Evolutionary conservation across 768 basidiomycete species (phyloP), one percentile per base, ranked within the genome.

Genomic region (Hypholoma sublateritium): DNA sequence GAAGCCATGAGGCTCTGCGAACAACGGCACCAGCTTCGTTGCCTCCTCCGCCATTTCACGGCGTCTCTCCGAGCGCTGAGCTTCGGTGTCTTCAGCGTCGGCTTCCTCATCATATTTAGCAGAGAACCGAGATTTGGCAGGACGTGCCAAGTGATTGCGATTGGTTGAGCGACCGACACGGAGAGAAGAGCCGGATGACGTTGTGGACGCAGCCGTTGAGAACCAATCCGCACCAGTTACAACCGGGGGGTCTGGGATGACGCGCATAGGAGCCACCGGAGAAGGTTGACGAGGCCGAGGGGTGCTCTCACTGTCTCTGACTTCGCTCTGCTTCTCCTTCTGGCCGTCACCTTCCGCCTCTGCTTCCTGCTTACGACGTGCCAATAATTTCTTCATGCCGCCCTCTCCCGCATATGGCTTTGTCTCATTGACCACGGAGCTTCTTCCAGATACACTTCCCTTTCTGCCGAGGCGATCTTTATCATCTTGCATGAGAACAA

Each of bases 351-450:
- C 72, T 22, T 72, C 80, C 56, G 81, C 79, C 51, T 82, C 77
- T 41, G 76, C 82, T 65, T 88, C 87, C 59, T 76, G 71, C 65
- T 80, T 81, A 48, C 85, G 75, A 61, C 82, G 80, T 19, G 87
- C 85, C 37, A 91, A 69, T 68, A 89, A 72, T 65, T 87, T 91
- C 76, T 87, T 90, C 80, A 90, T 85, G 0, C 88, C 88, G 51
- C 89, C 87, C 59, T 84, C 82, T 6, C 89, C 90, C 1, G 88
- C 85, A 63, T 92, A 92, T 3, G 90, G 90, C 64, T 91, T 91
- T 17, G 82, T 82, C 37, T 79, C 80, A 59, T 84, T 85, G 13
- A 76, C 70, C 16, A 74, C 67, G 42, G 69, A 75, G 35, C 65
- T 70, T 63, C 77, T 79, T 45, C 66, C 77, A 72, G 62, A 72